Conservation (phyloP, 805 yeast genomes). For the Candida fluviatilis region DNA sequence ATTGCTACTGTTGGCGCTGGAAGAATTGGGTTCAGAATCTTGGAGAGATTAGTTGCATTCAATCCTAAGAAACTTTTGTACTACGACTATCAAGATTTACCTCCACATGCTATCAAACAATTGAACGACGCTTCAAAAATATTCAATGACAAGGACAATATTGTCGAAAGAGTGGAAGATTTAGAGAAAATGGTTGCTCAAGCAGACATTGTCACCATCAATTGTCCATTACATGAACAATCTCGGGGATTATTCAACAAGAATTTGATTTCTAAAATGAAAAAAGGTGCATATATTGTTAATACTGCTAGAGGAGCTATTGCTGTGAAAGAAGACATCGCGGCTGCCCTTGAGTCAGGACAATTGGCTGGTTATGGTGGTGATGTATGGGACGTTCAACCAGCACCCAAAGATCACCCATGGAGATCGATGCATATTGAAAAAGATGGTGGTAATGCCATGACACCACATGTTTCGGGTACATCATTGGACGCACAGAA, state of each 20-base stretch:
- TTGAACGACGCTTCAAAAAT: conserved; percentile 33
- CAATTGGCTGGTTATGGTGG: conserved; percentile 79
- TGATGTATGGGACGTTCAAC: conserved; percentile 84
- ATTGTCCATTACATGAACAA: conserved; percentile 71
- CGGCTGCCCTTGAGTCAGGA: conserved; percentile 66
- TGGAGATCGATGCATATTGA: conserved; percentile 69
- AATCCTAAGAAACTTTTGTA: conserved; percentile 70
- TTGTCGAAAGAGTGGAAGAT: conserved; percentile 54
- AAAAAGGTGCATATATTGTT: conserved; percentile 68
- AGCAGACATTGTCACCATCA: conserved; percentile 72
- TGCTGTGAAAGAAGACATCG: conserved; percentile 67
- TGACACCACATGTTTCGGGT: conserved; percentile 82
- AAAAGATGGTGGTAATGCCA: conserved; percentile 74
- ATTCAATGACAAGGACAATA: conserved; percentile 46
- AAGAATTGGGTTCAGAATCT: conserved; percentile 72
- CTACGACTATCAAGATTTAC: conserved; percentile 70
- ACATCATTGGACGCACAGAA: conserved; percentile 77
- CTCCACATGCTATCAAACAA: conserved; percentile 44
- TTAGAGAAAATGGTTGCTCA: conserved; percentile 63
- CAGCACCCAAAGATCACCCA: conserved; percentile 73
- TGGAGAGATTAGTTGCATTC: conserved; percentile 68
- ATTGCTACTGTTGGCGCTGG: conserved; percentile 82
- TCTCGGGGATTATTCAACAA: conserved; percentile 66
- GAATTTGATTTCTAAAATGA: conserved; percentile 62
- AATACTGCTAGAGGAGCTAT: conserved; percentile 85